Evolutionary conservation across 2,329 filamentous ascomycete genomes (phyloP).

Genomic region (Trichoderma breve): DNA sequence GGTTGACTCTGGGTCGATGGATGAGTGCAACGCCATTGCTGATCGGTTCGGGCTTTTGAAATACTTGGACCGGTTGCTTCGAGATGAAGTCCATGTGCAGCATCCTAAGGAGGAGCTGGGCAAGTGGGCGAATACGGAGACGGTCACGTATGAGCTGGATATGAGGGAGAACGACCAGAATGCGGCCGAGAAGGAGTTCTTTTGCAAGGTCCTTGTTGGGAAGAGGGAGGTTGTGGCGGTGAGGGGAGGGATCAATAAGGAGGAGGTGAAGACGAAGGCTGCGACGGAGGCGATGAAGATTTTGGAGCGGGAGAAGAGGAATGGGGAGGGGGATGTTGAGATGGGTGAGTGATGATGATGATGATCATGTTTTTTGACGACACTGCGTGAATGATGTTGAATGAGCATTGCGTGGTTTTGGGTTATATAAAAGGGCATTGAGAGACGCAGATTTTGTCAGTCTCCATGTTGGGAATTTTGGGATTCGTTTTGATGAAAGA

Average conservation of each 20-base stretch:
- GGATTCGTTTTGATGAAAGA: neutral
- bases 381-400: neutral
- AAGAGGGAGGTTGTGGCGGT: conserved; percentile 46
- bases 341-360: neutral
- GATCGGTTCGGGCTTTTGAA: conserved; percentile 62
- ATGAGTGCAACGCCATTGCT: conserved; percentile 58
- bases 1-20: conserved; percentile 69
- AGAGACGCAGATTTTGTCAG: neutral
- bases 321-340: neutral
- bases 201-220: conserved; percentile 52
- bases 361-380: neutral
- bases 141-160: conserved; percentile 53
- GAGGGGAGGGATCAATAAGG: conserved; percentile 43
- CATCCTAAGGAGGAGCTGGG: conserved; percentile 71
- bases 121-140: conserved; percentile 49
- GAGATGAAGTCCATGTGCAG: conserved; percentile 53
- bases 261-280: conserved; percentile 56
- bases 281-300: conserved; percentile 50
- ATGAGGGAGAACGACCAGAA: conserved; percentile 21
- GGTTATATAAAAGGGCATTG: neutral
- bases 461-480: neutral
- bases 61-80: conserved; percentile 61
- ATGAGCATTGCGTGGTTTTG: neutral
- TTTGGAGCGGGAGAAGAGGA: conserved; percentile 30
- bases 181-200: conserved; percentile 31